phyloP scores from a whole-genome alignment of 1,284 basidiomycete genomes.

The Malassezia equina region DNA sequence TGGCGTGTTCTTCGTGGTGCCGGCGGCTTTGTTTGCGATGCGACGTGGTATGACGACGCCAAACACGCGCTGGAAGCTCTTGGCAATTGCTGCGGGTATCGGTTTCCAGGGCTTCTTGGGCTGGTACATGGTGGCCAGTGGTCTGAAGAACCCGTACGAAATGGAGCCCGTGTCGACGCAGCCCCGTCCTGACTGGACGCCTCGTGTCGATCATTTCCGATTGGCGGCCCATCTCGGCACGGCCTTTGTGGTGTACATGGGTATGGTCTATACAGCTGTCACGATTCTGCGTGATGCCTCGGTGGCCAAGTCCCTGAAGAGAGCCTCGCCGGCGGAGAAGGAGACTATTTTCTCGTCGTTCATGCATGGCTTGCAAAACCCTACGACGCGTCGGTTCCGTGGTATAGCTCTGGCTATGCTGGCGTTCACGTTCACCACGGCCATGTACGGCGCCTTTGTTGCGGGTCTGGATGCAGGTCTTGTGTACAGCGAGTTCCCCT shows the following conservation, averaged over 20 bases:
- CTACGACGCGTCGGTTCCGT: conserved; percentile 23
- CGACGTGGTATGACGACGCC: conserved; percentile 8
- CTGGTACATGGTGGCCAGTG: conserved; percentile 99
- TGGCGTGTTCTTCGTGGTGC: conserved; percentile 54
- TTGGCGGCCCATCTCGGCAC: conserved; percentile 86
- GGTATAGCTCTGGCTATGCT: conserved; percentile 24
- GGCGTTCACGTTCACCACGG: conserved; percentile 54
- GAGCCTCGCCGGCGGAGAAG: conserved; percentile 48
- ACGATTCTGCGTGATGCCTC: conserved; percentile 58
- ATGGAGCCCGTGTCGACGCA: conserved; percentile 15
- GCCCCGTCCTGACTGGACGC: conserved; percentile 36
- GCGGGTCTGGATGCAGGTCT: conserved; percentile 94
- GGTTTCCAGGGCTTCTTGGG: conserved; percentile 84
- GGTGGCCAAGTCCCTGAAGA: conserved; percentile 53
- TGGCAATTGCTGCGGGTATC: conserved; percentile 66
- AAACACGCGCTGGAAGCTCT: conserved; percentile 54
- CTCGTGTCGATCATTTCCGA: conserved; percentile 91
- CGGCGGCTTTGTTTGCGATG: conserved; percentile 32
- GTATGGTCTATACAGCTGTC: conserved; percentile 78
- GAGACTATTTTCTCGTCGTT: not conserved
- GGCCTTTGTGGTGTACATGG: conserved; percentile 78
- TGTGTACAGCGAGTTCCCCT: conserved; percentile 93
- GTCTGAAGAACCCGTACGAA: conserved; percentile 54
- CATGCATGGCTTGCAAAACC: conserved; percentile 19
- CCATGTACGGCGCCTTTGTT: conserved; percentile 88